phyloP scores from a whole-genome alignment of 1,284 basidiomycete species.

The Porodaedalea pini region DNA sequence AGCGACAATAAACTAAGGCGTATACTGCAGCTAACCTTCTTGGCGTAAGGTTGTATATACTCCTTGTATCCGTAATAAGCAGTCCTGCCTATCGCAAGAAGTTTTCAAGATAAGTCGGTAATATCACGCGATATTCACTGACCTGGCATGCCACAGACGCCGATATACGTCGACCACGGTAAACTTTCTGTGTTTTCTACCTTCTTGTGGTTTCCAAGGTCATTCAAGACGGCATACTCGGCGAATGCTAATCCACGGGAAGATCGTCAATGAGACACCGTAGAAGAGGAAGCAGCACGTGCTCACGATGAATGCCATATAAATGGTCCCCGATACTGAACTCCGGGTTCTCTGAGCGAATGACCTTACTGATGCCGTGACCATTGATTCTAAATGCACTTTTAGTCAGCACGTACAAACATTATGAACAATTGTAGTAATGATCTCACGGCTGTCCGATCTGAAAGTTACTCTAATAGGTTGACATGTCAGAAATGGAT shows the following conservation, averaged over 20 bases:
- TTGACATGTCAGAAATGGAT: not conserved
- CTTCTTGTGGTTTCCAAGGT: not conserved
- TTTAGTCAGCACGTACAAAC: not conserved
- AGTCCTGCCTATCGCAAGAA: conserved; percentile 15
- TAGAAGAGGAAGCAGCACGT: not conserved
- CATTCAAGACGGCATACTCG: conserved; percentile 3
- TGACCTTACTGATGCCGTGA: conserved; percentile 19
- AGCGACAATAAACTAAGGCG: not conserved
- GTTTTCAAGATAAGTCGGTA: not conserved
- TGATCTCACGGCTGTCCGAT: conserved; percentile 10
- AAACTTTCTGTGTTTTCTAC: conserved; percentile 15
- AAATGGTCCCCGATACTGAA: conserved; percentile 25
- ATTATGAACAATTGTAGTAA: not conserved
- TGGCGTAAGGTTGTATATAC: conserved; percentile 24
- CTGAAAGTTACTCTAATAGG: not conserved
- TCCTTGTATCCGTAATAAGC: conserved; percentile 26
- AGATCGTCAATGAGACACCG: not conserved
- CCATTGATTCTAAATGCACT: conserved; percentile 7
- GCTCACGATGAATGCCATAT: conserved; percentile 23
- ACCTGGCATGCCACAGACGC: conserved; percentile 31
- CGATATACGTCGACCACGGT: conserved; percentile 26
- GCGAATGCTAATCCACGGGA: conserved; percentile 8
- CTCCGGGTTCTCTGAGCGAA: conserved; percentile 22
- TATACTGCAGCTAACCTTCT: conserved; percentile 20
- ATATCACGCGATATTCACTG: conserved; percentile 19